Evolutionary conservation across 2,329 filamentous ascomycete species (phyloP).

Genomic region (Xylaria sp.): DNA sequence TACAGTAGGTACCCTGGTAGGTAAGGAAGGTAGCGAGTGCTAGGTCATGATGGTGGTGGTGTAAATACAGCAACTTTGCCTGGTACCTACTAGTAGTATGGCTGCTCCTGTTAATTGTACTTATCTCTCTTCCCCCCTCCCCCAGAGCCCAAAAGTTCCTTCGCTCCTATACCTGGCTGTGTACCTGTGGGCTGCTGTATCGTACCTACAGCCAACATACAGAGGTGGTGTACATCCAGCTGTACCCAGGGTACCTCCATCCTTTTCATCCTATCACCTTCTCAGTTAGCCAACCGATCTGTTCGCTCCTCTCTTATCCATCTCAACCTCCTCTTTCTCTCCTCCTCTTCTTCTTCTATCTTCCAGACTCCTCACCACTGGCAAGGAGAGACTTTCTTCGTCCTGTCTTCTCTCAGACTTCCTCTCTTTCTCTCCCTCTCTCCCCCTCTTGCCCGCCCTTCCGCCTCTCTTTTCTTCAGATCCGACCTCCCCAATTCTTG

Average conservation of each 20-base stretch:
- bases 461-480: conserved; percentile 51
- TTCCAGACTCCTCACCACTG: conserved; percentile 39
- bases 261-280: conserved; percentile 38
- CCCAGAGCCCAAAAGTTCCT: conserved; percentile 31
- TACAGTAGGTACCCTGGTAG: too few species aligned
- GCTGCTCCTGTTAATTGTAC: conserved; percentile 23
- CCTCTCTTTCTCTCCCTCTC: conserved; percentile 42
- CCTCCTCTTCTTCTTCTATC: conserved; percentile 43
- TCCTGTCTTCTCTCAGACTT: conserved; percentile 40
- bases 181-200: conserved; percentile 22
- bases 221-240: conserved; percentile 26
- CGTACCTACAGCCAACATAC: conserved; percentile 23
- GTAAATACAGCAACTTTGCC: conserved; percentile 20
- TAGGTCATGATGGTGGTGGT: conserved; percentile 14
- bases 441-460: conserved; percentile 45
- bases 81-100: background rate
- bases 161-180: conserved; percentile 32
- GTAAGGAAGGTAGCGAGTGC: too few species aligned
- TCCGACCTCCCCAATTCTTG: conserved; percentile 53
- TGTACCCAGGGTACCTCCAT: conserved; percentile 33
- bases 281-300: conserved; percentile 48
- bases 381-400: conserved; percentile 38
- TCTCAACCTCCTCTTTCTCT: conserved; percentile 42
- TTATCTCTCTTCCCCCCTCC: background rate
- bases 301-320: conserved; percentile 47